Evolutionary conservation across 2,329 filamentous ascomycete species (phyloP), one percentile per base, ranked within the genome.

Genomic region (Ambrosiella beaveri): DNA sequence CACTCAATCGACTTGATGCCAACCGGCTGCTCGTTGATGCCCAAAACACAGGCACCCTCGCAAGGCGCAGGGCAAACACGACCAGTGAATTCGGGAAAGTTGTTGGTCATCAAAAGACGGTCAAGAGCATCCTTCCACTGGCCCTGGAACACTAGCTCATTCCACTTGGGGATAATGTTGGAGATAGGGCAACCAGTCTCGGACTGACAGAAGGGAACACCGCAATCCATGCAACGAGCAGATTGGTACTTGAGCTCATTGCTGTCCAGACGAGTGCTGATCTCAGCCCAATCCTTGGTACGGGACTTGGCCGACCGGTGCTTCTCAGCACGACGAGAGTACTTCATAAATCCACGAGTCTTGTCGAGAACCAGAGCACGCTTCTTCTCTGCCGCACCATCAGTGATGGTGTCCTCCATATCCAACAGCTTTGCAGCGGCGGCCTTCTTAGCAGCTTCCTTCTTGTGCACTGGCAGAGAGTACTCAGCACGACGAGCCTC

Each of bases 1-100:
- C 91, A 96, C 70, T 97, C 91, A 62, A 97, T 95, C 0, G 88
- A 95, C 76, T 97, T 97, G 77, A 97, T 97, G 63, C 91, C 91
- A 44, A 97, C 91, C 3, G 91, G 90, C 64, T 96, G 90, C 69
- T 95, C 90, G 66, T 94, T 96, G 73, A 97, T 97, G 53, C 91
- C 91, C 51, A 97, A 78, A 61, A 96, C 91, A 67, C 91, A 97
- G 60, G 91, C 89, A 70, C 91, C 91, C 71, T 97, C 91, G 66
- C 91, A 97, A 71, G 91, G 91, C 66, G 91, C 91, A 60, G 91
- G 91, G 71, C 91, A 97, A 60, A 96, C 91, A 74, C 91, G 90
- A 59, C 91, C 91, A 65, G 91, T 97, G 71, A 96, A 96, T 69
- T 97, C 91, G 3, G 91, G 91, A 78, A 97, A 96, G 73, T 96